Conservation (phyloP, 2,329 filamentous ascomycete species). For the Nectriaceae sp. region DNA sequence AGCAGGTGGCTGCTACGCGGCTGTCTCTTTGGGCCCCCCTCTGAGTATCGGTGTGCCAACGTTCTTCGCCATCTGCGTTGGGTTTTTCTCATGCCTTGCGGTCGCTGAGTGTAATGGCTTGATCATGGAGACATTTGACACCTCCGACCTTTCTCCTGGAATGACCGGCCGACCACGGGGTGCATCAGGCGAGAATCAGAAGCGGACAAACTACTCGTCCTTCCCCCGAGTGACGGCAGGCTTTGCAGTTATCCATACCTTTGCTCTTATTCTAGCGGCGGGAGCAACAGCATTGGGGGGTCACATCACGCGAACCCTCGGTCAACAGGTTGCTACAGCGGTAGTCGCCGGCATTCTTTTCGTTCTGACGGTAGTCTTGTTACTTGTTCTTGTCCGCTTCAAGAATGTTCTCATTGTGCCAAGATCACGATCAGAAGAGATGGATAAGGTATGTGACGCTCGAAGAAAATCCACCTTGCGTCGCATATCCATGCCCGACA, state of each 20-base stretch:
- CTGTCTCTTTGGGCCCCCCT: constrained; percentile 64
- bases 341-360: constrained; percentile 69
- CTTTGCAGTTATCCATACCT: constrained; percentile 68
- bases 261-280: constrained; percentile 71
- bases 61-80: constrained; percentile 65
- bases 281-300: constrained; percentile 69
- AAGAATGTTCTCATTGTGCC: constrained; percentile 70
- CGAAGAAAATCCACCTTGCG: constrained; percentile 51
- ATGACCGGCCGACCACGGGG: constrained; percentile 60
- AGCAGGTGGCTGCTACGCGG: constrained; percentile 66
- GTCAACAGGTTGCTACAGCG: constrained; percentile 68
- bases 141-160: constrained; percentile 74
- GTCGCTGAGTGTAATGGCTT: constrained; percentile 76
- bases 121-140: constrained; percentile 81
- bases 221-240: constrained; percentile 74
- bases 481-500: constrained; percentile 43
- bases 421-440: constrained; percentile 55
- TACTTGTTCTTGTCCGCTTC: constrained; percentile 64
- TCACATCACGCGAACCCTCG: constrained; percentile 64
- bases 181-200: constrained; percentile 39
- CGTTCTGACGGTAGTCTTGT: constrained; percentile 62
- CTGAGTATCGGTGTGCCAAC: constrained; percentile 65
- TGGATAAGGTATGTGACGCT: constrained; percentile 53
- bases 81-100: constrained; percentile 71
- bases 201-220: constrained; percentile 70